phyloP scores from a whole-genome alignment of 352 stramenopile species.

The Halophytophthora polymorphica region DNA sequence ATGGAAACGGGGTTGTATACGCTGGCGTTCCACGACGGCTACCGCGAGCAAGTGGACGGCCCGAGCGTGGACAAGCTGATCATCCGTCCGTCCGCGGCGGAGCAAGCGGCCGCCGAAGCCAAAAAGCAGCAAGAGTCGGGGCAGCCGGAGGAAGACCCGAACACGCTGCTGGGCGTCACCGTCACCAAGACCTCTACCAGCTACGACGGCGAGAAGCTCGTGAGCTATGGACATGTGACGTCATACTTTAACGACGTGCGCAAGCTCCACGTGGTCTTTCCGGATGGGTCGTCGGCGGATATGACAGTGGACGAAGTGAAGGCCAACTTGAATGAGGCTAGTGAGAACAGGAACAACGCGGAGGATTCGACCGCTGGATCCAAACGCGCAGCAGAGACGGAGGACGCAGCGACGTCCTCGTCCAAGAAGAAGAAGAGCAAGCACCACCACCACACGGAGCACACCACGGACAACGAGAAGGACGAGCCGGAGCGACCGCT shows the following conservation, averaged over 20 bases:
- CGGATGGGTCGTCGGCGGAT: constrained; percentile 39
- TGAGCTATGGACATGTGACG: constrained; percentile 39
- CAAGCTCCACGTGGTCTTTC: constrained; percentile 46
- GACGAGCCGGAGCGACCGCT: constrained; percentile 26
- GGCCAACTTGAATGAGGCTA: constrained; percentile 6
- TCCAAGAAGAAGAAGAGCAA: constrained; percentile 27
- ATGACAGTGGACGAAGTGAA: constrained; percentile 41
- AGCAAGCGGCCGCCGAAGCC: constrained; percentile 3
- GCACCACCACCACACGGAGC: constrained; percentile 7
- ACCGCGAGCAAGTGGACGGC: constrained; percentile 33
- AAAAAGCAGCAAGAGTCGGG: constrained; percentile 2
- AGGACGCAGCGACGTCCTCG: background rate
- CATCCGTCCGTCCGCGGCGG: constrained; percentile 22
- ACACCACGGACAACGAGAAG: constrained; percentile 6
- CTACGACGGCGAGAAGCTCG: constrained; percentile 43
- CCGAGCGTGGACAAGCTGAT: constrained; percentile 32
- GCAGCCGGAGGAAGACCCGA: constrained; percentile 25
- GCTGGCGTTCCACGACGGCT: constrained; percentile 50
- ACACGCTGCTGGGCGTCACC: constrained; percentile 33
- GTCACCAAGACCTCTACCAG: constrained; percentile 43
- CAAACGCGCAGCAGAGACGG: constrained; percentile 17
- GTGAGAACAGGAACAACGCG: background rate
- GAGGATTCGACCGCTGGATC: constrained; percentile 2
- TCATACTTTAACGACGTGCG: constrained; percentile 41
- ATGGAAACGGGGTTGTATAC: constrained; percentile 37